Percentiles rank a stretch among this genome's conserved stretches.
phyloP scores from a whole-genome alignment of 106 monocot species.

The Platanthera guangdongensis region DNA sequence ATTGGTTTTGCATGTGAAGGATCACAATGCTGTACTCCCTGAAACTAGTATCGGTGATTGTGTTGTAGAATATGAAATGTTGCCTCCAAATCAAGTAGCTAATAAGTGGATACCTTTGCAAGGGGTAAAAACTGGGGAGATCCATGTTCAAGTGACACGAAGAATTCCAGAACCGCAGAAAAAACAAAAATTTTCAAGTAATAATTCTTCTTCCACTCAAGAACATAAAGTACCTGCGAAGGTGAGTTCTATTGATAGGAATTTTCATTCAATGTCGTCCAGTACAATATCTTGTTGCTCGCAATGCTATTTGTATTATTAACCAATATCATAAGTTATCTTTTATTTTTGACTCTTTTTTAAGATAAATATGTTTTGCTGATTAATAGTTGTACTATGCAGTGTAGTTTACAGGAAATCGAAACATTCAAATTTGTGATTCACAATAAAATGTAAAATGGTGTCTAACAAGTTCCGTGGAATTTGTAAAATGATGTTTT shows the following conservation, averaged over 20 bases:
- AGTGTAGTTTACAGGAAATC: too few species aligned
- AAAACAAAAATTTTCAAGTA: conserved; percentile 16
- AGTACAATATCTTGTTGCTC: background rate
- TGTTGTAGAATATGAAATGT: conserved; percentile 61
- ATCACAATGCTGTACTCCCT: conserved; percentile 82
- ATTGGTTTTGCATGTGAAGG: conserved; percentile 74
- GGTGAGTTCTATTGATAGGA: conserved; percentile 17
- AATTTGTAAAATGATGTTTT: too few species aligned
- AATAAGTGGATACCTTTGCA: conserved; percentile 93
- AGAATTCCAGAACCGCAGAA: conserved; percentile 47
- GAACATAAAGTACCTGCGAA: conserved; percentile 34
- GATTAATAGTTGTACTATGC: too few species aligned
- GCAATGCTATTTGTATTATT: background rate
- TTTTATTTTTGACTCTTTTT: background rate
- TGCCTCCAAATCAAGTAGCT: conserved; percentile 55
- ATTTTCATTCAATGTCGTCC: background rate
- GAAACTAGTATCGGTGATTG: conserved; percentile 72
- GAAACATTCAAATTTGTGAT: too few species aligned
- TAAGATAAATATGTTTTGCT: background rate
- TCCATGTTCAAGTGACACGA: conserved; percentile 78
- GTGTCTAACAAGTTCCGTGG: too few species aligned
- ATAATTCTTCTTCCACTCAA: conserved; percentile 23
- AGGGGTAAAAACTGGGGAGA: conserved; percentile 77
- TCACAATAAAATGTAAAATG: too few species aligned
- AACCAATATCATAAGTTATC: background rate